Conservation (phyloP, 108 stramenopile genomes). For the Pseudonitzschia multistriata region DNA sequence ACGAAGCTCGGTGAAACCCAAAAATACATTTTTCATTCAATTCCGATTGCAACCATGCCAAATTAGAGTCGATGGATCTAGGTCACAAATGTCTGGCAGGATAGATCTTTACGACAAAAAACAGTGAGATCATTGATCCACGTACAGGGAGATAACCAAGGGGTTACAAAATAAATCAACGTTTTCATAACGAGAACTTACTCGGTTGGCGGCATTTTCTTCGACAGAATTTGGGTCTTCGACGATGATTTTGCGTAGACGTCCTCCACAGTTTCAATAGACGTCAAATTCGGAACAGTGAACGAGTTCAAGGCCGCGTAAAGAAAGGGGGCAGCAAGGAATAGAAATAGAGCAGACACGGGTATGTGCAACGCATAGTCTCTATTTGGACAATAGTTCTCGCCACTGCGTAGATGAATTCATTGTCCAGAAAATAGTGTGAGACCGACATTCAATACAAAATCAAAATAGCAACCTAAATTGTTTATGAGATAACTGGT, state of each 20-base stretch:
- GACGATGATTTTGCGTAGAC: constrained; percentile 19
- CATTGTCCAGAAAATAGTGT: background rate
- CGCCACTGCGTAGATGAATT: constrained; percentile 13
- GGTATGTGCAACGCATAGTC: constrained; percentile 29
- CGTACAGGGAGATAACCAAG: background rate
- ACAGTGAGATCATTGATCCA: background rate
- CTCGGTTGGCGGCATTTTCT: constrained; percentile 6
- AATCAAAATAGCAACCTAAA: background rate
- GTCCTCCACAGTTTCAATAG: constrained; percentile 24
- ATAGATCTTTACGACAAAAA: constrained; percentile 5
- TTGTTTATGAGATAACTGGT: background rate
- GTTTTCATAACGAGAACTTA: background rate
- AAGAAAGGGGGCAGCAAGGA: constrained; percentile 27
- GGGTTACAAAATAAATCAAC: background rate
- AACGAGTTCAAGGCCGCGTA: constrained; percentile 28
- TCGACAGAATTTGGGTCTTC: background rate
- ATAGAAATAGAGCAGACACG: constrained; percentile 22
- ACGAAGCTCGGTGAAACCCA: background rate
- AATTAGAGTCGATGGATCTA: constrained; percentile 29
- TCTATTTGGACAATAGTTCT: constrained; percentile 29
- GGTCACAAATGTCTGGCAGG: constrained; percentile 37
- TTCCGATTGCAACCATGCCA: constrained; percentile 17
- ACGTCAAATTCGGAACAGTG: constrained; percentile 25
- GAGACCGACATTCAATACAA: background rate
- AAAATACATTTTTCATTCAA: background rate